A percentile compares a stretch with the other conserved stretches of the same genome.
phyloP scores from a whole-genome alignment of 2,329 filamentous ascomycete species.

The Aspergillus novofumigatus region DNA sequence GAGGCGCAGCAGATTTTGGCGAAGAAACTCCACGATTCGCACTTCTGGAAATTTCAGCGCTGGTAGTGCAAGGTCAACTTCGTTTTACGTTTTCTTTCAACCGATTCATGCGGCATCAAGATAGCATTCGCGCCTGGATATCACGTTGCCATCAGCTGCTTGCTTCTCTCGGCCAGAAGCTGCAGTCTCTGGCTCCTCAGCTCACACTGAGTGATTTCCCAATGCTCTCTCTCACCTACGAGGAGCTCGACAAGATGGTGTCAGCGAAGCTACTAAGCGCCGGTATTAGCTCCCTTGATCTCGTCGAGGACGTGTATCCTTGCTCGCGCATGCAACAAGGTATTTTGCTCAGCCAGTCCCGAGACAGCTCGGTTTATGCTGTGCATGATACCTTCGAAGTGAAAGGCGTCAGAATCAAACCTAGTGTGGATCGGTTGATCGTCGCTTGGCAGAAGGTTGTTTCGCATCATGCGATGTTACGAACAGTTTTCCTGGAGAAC shows the following conservation, averaged over 20 bases:
- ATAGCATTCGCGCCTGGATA: conserved; percentile 43
- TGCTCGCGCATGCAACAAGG: conserved; percentile 38
- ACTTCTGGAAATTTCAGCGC: conserved; percentile 51
- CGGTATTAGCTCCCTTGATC: conserved; percentile 28
- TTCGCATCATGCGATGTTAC: conserved; percentile 31
- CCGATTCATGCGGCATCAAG: conserved; percentile 45
- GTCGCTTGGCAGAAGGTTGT: conserved; percentile 31
- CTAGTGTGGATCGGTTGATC: conserved; percentile 24
- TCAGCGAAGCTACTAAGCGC: conserved; percentile 34
- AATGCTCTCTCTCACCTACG: conserved; percentile 43
- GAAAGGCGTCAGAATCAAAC: conserved; percentile 10
- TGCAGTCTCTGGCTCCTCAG: conserved; percentile 21
- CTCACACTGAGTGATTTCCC: conserved; percentile 44
- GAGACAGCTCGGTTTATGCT: conserved; percentile 34
- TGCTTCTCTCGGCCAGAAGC: conserved; percentile 21
- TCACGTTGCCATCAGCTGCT: conserved; percentile 34
- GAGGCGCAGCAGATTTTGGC: conserved; percentile 45
- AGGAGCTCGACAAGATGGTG: conserved; percentile 36
- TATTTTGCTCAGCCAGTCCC: conserved; percentile 30
- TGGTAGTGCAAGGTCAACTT: conserved; percentile 44
- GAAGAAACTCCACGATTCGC: conserved; percentile 44
- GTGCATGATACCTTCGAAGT: conserved; percentile 38
- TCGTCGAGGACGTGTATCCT: conserved; percentile 43
- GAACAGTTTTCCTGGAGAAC: conserved; percentile 36
- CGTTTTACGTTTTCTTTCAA: conserved; percentile 52